A percentile compares a stretch with the other conserved stretches of the same genome.
Conservation (phyloP, 139 green algal species). For the Tetraselmis chui region DNA sequence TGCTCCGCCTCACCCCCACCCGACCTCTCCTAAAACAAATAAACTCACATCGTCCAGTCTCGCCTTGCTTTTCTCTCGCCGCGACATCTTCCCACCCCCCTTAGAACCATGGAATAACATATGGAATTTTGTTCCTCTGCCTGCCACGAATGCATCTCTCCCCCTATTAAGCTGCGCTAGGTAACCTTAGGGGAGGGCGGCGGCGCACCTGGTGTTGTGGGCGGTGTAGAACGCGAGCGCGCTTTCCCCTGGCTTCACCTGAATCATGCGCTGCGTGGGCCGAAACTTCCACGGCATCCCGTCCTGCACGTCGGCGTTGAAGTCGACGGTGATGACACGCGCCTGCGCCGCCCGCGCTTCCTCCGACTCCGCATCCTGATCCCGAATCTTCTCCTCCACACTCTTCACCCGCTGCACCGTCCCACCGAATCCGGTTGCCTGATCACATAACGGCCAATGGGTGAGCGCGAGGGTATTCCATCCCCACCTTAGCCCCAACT, state of each 20-base stretch:
- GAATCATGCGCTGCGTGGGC: conserved; percentile 62
- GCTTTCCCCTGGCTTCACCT: conserved; percentile 82
- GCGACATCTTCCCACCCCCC: no score
- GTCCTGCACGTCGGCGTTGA: conserved; percentile 86
- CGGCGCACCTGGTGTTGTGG: conserved; percentile 57
- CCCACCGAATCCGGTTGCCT: conserved; percentile 80
- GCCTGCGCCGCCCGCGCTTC: conserved; percentile 36
- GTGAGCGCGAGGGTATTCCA: no score
- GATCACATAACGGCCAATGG: background rate
- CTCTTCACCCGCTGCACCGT: conserved; percentile 42
- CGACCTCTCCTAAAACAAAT: no score
- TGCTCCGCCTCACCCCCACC: no score
- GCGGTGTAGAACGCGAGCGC: conserved; percentile 97
- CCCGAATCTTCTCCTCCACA: background rate
- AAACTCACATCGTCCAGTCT: no score
- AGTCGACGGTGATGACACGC: conserved; percentile 70
- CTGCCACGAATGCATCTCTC: no score
- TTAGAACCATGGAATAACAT: no score
- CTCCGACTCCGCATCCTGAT: background rate
- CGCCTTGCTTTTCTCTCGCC: no score
- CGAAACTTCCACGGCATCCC: conserved; percentile 88
- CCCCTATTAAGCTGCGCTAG: no score
- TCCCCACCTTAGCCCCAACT: no score
- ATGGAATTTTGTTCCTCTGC: no score
- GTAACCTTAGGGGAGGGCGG: background rate